A percentile compares a stretch with the other conserved stretches of the same genome.
These are phyloP conservation scores for Lentinula sp. DNA, from an alignment of 768 basidiomycete genomes.

Conservation along the genomic window DNA sequence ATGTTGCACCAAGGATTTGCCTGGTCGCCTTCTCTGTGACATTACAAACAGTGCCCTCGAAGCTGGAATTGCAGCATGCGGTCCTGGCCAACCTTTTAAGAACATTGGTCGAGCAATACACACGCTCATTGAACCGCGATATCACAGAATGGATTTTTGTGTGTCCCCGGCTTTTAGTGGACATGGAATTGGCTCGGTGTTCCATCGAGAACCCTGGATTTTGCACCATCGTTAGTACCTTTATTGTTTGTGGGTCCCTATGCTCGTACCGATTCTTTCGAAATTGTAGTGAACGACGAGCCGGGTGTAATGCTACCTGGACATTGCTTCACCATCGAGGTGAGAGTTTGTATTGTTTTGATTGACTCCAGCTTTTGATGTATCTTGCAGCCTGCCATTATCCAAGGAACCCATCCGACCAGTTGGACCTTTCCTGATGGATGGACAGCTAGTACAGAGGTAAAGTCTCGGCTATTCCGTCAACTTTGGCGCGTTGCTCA, in stretches of 20 bases:
- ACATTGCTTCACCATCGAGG: conserved; percentile 93
- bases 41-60: conserved; percentile 61
- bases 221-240: conserved; percentile 57
- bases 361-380: neutral
- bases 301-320: conserved; percentile 79
- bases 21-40: conserved; percentile 58
- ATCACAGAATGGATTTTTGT: conserved; percentile 36
- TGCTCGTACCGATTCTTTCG: neutral
- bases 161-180: conserved; percentile 73
- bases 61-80: conserved; percentile 68
- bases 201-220: conserved; percentile 83
- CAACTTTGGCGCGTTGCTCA: neutral
- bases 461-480: conserved; percentile 19
- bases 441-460: conserved; percentile 91
- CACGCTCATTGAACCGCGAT: conserved; percentile 24
- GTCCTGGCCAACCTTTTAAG: conserved; percentile 62
- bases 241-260: neutral
- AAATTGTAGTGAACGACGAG: conserved; percentile 67
- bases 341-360: conserved; percentile 17
- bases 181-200: conserved; percentile 80
- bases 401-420: conserved; percentile 65
- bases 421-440: conserved; percentile 86
- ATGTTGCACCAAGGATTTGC: conserved; percentile 48
- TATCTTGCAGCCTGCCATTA: conserved; percentile 54
- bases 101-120: conserved; percentile 71